These are phyloP conservation scores for Xylaria intraflava DNA, from an alignment of 495 filamentous ascomycete species.

Conservation along the genomic window DNA sequence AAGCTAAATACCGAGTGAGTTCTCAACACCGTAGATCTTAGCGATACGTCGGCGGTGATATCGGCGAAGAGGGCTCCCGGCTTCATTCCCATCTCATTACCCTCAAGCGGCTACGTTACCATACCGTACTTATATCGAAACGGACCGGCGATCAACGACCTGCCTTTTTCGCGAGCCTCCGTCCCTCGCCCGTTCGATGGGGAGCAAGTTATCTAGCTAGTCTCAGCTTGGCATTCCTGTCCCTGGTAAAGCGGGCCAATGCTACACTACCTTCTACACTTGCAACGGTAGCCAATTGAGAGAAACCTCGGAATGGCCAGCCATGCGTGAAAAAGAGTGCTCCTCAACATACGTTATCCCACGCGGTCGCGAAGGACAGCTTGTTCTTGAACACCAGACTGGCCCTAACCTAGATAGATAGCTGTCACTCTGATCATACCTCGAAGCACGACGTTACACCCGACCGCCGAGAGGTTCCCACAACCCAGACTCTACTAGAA, in stretches of 20 bases:
- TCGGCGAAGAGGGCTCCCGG: background rate
- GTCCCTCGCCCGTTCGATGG: slow-evolving; percentile 1
- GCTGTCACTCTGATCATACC: slow-evolving; percentile 11
- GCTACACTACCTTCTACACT: background rate
- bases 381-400: background rate
- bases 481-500: slow-evolving; percentile 2
- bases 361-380: background rate
- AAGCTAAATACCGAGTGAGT: too few species aligned
- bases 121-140: background rate
- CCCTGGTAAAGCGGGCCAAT: slow-evolving; percentile 10
- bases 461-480: slow-evolving; percentile 5
- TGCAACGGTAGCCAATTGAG: background rate
- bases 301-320: too few species aligned
- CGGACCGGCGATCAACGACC: background rate
- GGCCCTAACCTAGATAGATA: background rate
- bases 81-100: background rate
- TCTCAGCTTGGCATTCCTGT: slow-evolving; percentile 4
- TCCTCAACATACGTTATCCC: background rate
- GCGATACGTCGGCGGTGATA: background rate
- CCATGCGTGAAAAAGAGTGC: background rate
- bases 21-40: too few species aligned
- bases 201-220: slow-evolving; percentile 7
- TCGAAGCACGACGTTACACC: slow-evolving; percentile 9
- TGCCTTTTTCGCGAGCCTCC: slow-evolving; percentile 6
- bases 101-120: background rate